Conservation (phyloP, 331 rosid genomes). For the Prunus yedoensis region DNA sequence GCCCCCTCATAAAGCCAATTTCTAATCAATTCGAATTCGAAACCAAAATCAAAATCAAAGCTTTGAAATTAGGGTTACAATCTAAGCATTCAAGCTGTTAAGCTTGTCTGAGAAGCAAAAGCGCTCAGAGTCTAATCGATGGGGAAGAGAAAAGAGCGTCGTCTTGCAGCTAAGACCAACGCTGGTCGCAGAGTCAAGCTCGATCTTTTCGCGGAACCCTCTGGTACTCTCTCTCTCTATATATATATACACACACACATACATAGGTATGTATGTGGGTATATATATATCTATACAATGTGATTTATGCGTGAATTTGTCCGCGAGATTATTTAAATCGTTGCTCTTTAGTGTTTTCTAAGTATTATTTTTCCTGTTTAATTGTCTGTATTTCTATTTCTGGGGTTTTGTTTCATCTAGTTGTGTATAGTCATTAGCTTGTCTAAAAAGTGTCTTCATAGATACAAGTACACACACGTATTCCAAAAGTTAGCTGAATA, state of each 20-base stretch:
- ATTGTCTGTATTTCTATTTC: neutral
- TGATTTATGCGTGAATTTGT: neutral
- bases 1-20: neutral
- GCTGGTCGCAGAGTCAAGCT: constrained; percentile 97
- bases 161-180: constrained; percentile 77
- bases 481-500: neutral
- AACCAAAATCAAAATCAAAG: neutral
- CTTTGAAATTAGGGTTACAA: constrained; percentile 8
- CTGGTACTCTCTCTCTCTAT: constrained; percentile 49
- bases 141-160: constrained; percentile 99
- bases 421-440: neutral
- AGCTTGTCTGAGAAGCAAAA: constrained; percentile 7
- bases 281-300: neutral
- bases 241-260: neutral
- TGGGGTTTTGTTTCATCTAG: neutral
- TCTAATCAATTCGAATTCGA: too few relatives aligned
- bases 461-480: too few relatives aligned
- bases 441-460: neutral
- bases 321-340: neutral
- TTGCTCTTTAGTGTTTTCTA: neutral
- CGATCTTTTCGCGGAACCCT: constrained; percentile 97
- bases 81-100: neutral
- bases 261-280: too few relatives aligned
- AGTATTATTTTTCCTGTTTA: neutral
- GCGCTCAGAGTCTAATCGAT: constrained; percentile 25